Conservation (phyloP, 345 rosid species). For the rapeseed (Brassica napus) region DNA sequence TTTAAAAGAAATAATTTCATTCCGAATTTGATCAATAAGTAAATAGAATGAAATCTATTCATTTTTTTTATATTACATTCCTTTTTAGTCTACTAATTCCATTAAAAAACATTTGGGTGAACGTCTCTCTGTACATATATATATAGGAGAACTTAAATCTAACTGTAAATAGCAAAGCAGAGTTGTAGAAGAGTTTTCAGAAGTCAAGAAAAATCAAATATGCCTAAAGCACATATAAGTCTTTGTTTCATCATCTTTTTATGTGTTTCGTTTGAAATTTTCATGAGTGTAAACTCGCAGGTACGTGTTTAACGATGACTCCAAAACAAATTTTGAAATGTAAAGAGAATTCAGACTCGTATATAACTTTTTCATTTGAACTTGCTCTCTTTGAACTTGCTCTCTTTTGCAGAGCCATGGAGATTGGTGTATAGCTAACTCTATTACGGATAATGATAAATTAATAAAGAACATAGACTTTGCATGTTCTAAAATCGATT, state of each 20-base stretch:
- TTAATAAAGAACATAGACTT: background rate
- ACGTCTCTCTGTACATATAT: background rate
- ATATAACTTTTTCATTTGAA: background rate
- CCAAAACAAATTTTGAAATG: background rate
- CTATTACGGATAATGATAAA: background rate
- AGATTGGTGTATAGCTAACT: constrained; percentile 26
- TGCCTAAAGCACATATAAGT: constrained; percentile 12
- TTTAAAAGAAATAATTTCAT: background rate
- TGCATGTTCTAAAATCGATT: constrained; percentile 5
- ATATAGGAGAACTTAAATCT: background rate
- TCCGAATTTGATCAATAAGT: background rate
- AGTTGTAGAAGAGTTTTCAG: background rate
- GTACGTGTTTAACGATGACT: background rate
- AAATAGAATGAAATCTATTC: background rate
- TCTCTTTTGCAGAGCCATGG: background rate
- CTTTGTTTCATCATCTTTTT: constrained; percentile 21
- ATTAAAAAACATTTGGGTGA: background rate
- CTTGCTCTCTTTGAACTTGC: background rate
- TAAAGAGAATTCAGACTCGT: background rate
- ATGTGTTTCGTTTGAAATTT: constrained; percentile 3
- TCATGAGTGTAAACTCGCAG: constrained; percentile 17
- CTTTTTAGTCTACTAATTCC: background rate
- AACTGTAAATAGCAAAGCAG: background rate
- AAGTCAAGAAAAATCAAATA: constrained; percentile 3
- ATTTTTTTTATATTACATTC: background rate